Evolutionary conservation across 2,329 filamentous ascomycete genomes (phyloP), one percentile per base, ranked within the genome.

Genomic region (Xylariaceae sp.): DNA sequence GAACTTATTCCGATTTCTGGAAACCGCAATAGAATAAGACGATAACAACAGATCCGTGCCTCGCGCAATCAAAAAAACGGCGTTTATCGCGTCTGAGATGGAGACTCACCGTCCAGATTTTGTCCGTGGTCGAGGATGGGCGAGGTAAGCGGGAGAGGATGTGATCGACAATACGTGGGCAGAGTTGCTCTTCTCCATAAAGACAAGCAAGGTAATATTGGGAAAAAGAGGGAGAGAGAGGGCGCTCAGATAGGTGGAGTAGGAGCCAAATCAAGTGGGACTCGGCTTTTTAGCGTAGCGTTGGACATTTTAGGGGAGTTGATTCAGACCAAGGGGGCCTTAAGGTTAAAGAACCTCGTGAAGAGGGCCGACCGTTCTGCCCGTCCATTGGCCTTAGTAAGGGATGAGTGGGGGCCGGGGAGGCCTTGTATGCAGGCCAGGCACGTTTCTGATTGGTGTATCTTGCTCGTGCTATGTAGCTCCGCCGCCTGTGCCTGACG

Each of bases 391-490:
- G 44, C 31, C 9, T 17, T 13, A 27, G 5, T 14, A 26, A 38
- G 17, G 38, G 36, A 41, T 37, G 41, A 16, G 44, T 44, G 44
- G 44, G 28, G 41, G 41, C 11, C 13, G 9, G 28, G 33, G 41
- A 31, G 41, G 35, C 30, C 29, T 39, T 27, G 39, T 19, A 28
- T 28, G 28, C 26, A 31, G 23, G 30, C 18, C 36, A 24, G 28
- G 21, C 32, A 31, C 40, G 33, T 43, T 30, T 33, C 30, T 41
- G 40, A 46, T 26, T 46, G 43, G 43, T 34, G 26, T 18, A 46
- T 43, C 43, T 17, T 46, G 31, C 36, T 36, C 43, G 43, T 46
- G 33, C 36, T n/a, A n/a, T n/a, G n/a, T n/a, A n/a, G n/a, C n/a
- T 40, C 19, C 23, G 33, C 37, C 28, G 7, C 17, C 33, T 29